A percentile compares a stretch with the other conserved stretches of the same genome.
Evolutionary conservation across 805 yeast species (phyloP).

Genomic region (Lipomyces kockii): DNA sequence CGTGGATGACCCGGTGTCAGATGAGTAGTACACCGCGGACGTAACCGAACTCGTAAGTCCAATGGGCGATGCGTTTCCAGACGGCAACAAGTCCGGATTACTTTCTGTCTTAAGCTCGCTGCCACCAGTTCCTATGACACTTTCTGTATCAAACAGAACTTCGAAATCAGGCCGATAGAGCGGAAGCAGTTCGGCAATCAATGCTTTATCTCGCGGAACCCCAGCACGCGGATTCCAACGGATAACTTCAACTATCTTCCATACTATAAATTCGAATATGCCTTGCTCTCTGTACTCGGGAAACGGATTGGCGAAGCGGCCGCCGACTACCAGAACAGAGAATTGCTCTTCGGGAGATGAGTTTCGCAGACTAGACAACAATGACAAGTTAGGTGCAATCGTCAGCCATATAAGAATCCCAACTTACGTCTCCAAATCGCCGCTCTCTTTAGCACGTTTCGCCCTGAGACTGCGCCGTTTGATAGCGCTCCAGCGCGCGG

Average conservation of each 20-base stretch:
- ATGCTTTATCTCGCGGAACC: slow-evolving; percentile 54
- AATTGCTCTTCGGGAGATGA: slow-evolving; percentile 33
- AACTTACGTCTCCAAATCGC: slow-evolving; percentile 27
- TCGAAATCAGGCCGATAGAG: slow-evolving; percentile 61
- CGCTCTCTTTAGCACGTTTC: slow-evolving; percentile 16
- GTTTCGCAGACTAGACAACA: slow-evolving; percentile 7
- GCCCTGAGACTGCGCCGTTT: slow-evolving; percentile 23
- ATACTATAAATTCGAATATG: slow-evolving; percentile 76
- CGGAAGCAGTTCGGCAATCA: slow-evolving; percentile 63
- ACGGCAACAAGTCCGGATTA: slow-evolving; percentile 6
- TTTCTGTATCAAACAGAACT: slow-evolving; percentile 44
- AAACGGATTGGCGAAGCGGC: slow-evolving; percentile 89
- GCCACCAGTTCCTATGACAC: not conserved
- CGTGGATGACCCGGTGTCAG: slow-evolving; percentile 34
- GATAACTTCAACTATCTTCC: slow-evolving; percentile 72
- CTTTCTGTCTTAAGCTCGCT: slow-evolving; percentile 1
- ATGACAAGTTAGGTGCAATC: not conserved
- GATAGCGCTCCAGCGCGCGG: slow-evolving; percentile 22
- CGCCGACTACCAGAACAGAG: slow-evolving; percentile 48
- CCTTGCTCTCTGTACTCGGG: slow-evolving; percentile 89
- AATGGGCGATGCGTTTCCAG: slow-evolving; percentile 6
- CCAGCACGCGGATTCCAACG: slow-evolving; percentile 64
- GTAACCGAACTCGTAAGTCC: slow-evolving; percentile 25
- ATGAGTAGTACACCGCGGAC: slow-evolving; percentile 33
- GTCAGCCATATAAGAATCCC: not conserved